phyloP scores from a whole-genome alignment of 2,329 filamentous ascomycete genomes.

The Aspergillus awamori region DNA sequence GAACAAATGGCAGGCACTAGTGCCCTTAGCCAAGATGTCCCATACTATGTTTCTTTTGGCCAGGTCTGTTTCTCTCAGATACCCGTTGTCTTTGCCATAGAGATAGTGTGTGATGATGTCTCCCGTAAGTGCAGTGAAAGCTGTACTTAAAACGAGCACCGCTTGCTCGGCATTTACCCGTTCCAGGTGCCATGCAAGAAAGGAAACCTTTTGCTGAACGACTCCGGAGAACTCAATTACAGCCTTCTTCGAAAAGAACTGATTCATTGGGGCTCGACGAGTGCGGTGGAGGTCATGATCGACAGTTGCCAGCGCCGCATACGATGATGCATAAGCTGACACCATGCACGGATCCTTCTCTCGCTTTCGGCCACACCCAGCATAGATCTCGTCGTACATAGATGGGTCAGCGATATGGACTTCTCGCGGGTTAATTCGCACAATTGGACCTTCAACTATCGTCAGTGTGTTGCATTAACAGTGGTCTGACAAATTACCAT shows the following conservation, averaged over 20 bases:
- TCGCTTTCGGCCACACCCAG: conserved; percentile 14
- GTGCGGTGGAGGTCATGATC: conserved; percentile 41
- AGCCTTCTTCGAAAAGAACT: conserved; percentile 44
- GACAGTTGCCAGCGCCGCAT: conserved; percentile 36
- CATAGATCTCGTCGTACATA: conserved; percentile 39
- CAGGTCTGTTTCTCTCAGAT: neutral
- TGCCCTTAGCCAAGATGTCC: neutral
- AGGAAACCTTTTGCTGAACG: neutral
- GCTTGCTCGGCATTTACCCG: neutral
- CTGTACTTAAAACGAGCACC: neutral
- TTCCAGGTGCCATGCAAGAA: neutral
- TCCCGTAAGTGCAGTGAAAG: conserved; percentile 6
- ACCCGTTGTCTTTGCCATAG: conserved; percentile 6
- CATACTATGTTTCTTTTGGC: neutral
- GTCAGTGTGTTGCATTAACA: neutral
- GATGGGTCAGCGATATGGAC: conserved; percentile 38
- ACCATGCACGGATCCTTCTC: conserved; percentile 27
- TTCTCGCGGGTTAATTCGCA: conserved; percentile 40
- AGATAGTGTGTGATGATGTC: conserved; percentile 14
- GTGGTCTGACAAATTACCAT: conserved; percentile 26
- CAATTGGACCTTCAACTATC: conserved; percentile 10
- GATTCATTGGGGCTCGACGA: conserved; percentile 44
- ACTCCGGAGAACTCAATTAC: neutral
- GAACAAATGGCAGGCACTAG: neutral
- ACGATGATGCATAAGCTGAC: conserved; percentile 17